Evolutionary conservation across 2,329 filamentous ascomycete genomes (phyloP).

Genomic region (Tolypocladium cylindrosporum): DNA sequence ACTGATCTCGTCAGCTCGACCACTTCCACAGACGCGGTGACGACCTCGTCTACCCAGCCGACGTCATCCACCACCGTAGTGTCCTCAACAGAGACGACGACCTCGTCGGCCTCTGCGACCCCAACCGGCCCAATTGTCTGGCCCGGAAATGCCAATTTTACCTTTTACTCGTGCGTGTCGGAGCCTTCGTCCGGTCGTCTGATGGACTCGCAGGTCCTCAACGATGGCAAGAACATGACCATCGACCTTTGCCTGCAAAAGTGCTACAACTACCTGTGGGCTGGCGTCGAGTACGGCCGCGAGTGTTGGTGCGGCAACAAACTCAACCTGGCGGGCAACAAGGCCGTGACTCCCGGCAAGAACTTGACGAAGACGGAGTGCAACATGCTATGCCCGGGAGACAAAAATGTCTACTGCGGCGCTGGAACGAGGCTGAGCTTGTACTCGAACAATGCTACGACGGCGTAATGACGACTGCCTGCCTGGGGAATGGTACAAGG

Average conservation of each 20-base stretch:
- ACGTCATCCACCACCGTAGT: not conserved
- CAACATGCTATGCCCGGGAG: slow-evolving; percentile 22
- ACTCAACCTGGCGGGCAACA: slow-evolving; percentile 16
- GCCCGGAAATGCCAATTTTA: slow-evolving; percentile 24
- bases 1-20: not conserved
- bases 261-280: slow-evolving; percentile 23
- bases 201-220: slow-evolving; percentile 17
- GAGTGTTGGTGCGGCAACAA: slow-evolving; percentile 28
- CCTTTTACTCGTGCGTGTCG: slow-evolving; percentile 23
- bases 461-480: not conserved
- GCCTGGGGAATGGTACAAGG: not conserved
- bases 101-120: slow-evolving; percentile 9
- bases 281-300: slow-evolving; percentile 25
- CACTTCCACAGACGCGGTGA: not conserved
- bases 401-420: slow-evolving; percentile 20
- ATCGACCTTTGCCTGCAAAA: slow-evolving; percentile 20
- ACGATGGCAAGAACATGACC: slow-evolving; percentile 20
- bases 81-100: slow-evolving; percentile 1
- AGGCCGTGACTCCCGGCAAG: slow-evolving; percentile 11
- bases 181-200: slow-evolving; percentile 23
- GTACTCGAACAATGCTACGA: slow-evolving; percentile 12
- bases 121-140: slow-evolving; percentile 17
- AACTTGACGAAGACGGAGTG: slow-evolving; percentile 21
- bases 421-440: slow-evolving; percentile 19
- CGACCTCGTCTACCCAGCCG: not conserved